These are phyloP conservation scores for Pelargonium nanum DNA, from an alignment of 345 rosid species.

Conservation along the genomic window DNA sequence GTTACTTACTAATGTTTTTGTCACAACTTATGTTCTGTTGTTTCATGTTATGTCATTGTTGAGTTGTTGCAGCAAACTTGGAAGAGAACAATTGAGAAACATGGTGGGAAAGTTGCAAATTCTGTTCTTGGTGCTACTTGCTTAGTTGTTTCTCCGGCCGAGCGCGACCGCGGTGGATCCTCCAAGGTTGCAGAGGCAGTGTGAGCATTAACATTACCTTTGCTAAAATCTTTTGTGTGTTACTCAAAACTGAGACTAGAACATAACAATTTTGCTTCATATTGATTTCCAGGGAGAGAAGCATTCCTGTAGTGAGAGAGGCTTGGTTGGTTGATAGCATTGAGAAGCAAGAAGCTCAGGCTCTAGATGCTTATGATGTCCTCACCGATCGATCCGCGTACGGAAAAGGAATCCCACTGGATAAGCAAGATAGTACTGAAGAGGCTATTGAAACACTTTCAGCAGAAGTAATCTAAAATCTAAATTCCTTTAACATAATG, in stretches of 20 bases:
- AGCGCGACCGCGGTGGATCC: conserved; percentile 59
- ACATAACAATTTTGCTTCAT: too few species aligned
- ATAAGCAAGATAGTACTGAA: conserved; percentile 50
- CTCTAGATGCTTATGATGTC: conserved; percentile 52
- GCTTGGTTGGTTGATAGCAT: conserved; percentile 64
- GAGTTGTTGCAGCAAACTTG: conserved; percentile 47
- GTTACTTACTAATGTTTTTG: neutral
- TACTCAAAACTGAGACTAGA: neutral
- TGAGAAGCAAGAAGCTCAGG: conserved; percentile 57
- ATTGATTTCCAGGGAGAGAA: conserved; percentile 61
- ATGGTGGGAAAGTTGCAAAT: conserved; percentile 52
- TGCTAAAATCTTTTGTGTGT: neutral
- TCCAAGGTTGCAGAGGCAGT: conserved; percentile 59
- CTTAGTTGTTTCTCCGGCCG: conserved; percentile 50
- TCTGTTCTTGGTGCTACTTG: conserved; percentile 46
- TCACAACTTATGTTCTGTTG: neutral
- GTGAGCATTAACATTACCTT: conserved; percentile 25
- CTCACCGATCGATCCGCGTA: conserved; percentile 48
- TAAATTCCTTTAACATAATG: neutral
- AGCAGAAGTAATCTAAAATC: conserved; percentile 29
- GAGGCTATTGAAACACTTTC: conserved; percentile 47
- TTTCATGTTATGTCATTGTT: neutral
- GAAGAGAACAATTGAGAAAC: conserved; percentile 44
- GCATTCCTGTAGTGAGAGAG: conserved; percentile 49
- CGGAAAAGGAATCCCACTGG: conserved; percentile 63